A percentile compares a stretch with the other conserved stretches of the same genome.
Evolutionary conservation across 345 rosid species (phyloP).

Genomic region (Eucalyptus microcorys): DNA sequence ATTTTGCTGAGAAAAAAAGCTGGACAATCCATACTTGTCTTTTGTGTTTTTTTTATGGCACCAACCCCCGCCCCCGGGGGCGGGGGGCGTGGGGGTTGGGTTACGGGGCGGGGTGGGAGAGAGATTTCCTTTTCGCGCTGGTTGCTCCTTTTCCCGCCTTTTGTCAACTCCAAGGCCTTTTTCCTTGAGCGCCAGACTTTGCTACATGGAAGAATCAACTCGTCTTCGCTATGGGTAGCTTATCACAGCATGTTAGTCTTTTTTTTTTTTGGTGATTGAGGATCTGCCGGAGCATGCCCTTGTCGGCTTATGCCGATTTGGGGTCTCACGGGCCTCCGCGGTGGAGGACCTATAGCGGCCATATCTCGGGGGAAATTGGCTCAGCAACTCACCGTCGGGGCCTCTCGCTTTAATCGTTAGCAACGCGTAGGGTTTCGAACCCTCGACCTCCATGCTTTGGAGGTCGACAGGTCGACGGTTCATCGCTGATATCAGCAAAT

Average conservation of each 20-base stretch:
- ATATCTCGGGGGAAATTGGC: no score
- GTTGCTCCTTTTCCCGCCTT: not conserved
- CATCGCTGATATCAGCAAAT: not conserved
- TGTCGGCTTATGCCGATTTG: rapidly evolving
- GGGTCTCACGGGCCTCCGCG: no score
- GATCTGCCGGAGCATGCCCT: rapidly evolving
- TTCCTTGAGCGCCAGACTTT: not conserved
- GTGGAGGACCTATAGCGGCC: no score
- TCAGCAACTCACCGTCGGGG: rapidly evolving
- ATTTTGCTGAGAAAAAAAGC: no score
- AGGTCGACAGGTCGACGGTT: no score
- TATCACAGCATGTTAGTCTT: not conserved
- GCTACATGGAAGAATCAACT: not conserved
- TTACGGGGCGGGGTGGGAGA: no score
- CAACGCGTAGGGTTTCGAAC: no score
- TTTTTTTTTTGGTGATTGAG: not conserved
- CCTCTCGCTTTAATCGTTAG: no score
- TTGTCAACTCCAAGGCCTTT: not conserved
- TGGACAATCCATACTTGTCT: no score
- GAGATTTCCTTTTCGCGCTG: not conserved
- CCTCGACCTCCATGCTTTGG: rapidly evolving
- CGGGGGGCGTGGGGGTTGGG: no score
- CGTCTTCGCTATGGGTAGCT: not conserved
- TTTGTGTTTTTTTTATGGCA: no score
- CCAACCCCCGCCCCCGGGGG: no score